Evolutionary conservation across 2,329 filamentous ascomycete species (phyloP).

Genomic region (Colletotrichum simmondsii): DNA sequence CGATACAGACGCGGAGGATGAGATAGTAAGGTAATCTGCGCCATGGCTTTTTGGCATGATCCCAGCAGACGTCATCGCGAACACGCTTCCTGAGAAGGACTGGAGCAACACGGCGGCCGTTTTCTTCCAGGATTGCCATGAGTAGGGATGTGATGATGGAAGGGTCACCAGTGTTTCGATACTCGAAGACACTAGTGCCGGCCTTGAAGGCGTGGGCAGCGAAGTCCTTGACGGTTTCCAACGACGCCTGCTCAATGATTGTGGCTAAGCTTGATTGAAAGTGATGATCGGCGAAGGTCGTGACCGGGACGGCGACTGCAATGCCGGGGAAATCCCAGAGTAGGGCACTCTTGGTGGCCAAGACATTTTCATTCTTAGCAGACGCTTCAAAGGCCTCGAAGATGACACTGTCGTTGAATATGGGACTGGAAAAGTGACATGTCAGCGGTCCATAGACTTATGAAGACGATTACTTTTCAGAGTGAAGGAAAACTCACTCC

Average conservation of each 20-base stretch:
- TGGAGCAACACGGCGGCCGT: constrained; percentile 53
- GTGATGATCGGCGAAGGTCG: constrained; percentile 38
- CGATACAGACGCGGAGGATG: constrained; percentile 66
- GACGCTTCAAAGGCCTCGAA: constrained; percentile 72
- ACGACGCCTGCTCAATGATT: constrained; percentile 67
- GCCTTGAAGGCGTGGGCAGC: constrained; percentile 64
- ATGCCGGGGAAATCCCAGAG: constrained; percentile 69
- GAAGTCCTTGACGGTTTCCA: constrained; percentile 64
- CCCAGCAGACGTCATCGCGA: constrained; percentile 70
- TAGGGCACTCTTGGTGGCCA: constrained; percentile 62
- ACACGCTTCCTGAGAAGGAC: constrained; percentile 65
- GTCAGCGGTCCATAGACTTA: background rate
- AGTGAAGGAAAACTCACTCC: constrained; percentile 39
- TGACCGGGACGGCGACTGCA: constrained; percentile 57
- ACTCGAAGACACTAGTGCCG: constrained; percentile 58
- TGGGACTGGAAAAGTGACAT: constrained; percentile 31
- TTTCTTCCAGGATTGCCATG: constrained; percentile 67
- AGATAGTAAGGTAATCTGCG: constrained; percentile 72
- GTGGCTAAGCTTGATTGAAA: constrained; percentile 49
- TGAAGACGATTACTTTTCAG: background rate
- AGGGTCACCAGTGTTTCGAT: constrained; percentile 67
- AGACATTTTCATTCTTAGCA: constrained; percentile 60
- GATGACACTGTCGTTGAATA: constrained; percentile 41
- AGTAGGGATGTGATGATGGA: constrained; percentile 69
- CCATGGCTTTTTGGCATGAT: constrained; percentile 64